phyloP scores from a whole-genome alignment of 345 rosid genomes.

The Eucalyptus marginata region DNA sequence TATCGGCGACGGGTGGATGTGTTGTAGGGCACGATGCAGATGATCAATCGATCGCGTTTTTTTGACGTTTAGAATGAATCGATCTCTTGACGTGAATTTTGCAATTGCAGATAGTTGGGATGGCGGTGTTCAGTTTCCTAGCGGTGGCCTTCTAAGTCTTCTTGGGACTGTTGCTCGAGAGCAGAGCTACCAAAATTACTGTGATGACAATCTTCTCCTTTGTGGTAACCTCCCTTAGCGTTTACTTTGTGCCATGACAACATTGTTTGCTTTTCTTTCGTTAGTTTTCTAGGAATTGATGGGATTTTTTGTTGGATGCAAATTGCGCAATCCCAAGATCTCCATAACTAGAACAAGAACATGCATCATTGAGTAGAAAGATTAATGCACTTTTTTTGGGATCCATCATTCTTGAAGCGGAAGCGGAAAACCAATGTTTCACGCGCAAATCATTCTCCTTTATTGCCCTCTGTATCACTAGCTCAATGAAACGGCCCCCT shows the following conservation, averaged over 20 bases:
- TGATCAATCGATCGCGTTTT: background rate
- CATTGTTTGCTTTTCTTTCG: background rate
- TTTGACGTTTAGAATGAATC: background rate
- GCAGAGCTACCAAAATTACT: conserved; percentile 56
- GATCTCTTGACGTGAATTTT: background rate
- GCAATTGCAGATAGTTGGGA: conserved; percentile 63
- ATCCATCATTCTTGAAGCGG: too few relatives aligned
- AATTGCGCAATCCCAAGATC: too few relatives aligned
- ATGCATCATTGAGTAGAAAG: too few relatives aligned
- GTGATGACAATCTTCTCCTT: conserved; percentile 47
- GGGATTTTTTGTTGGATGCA: too few relatives aligned
- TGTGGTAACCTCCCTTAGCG: conserved; percentile 28
- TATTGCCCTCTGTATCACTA: too few relatives aligned
- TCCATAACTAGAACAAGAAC: too few relatives aligned
- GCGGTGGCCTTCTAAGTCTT: conserved; percentile 63
- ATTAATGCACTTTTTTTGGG: too few relatives aligned
- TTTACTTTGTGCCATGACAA: background rate
- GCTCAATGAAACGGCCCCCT: too few relatives aligned
- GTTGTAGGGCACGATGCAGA: background rate
- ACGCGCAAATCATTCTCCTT: too few relatives aligned
- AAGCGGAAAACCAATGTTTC: too few relatives aligned
- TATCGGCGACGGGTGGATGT: background rate
- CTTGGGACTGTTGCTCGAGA: conserved; percentile 73
- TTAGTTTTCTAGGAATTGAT: background rate
- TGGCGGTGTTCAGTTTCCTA: conserved; percentile 62